A percentile compares a stretch with the other conserved stretches of the same genome.
Conservation (phyloP, 805 yeast genomes). For the Myxozyma geophila region DNA sequence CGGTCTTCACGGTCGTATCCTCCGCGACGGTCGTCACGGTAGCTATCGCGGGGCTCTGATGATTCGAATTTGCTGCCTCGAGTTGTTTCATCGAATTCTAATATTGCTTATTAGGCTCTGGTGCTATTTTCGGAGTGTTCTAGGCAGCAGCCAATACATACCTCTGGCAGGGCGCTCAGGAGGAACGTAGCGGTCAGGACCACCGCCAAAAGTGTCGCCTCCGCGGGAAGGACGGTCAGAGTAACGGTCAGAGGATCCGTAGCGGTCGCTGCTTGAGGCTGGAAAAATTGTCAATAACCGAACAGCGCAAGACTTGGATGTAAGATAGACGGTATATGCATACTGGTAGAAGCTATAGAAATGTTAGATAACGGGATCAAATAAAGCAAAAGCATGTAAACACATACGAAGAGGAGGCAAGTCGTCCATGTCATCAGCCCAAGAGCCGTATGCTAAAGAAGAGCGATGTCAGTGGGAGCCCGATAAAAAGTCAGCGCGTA, state of each 20-base stretch:
- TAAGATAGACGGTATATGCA: neutral
- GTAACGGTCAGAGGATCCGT: constrained; percentile 22
- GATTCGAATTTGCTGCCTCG: constrained; percentile 32
- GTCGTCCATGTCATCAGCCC: constrained; percentile 39
- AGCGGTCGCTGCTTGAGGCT: constrained; percentile 9
- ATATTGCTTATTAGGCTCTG: too few species aligned
- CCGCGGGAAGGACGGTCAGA: constrained; percentile 19
- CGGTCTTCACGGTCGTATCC: constrained; percentile 17
- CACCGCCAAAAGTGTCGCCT: constrained; percentile 7
- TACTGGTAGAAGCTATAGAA: constrained; percentile 10
- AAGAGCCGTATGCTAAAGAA: constrained; percentile 27
- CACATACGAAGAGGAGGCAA: constrained; percentile 35
- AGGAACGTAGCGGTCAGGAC: constrained; percentile 21
- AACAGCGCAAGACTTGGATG: neutral
- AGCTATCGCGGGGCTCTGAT: constrained; percentile 16
- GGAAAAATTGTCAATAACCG: constrained; percentile 3
- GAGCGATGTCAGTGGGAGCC: neutral
- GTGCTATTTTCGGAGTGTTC: neutral
- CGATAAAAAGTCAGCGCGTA: neutral
- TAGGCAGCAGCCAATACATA: neutral
- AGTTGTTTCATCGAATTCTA: constrained; percentile 24
- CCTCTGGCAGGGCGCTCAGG: constrained; percentile 21
- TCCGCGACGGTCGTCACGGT: constrained; percentile 11
- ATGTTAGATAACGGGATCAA: neutral
- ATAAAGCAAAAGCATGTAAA: neutral